These are phyloP conservation scores for Diplocarpon mali DNA, from an alignment of 2,329 filamentous ascomycete genomes.

Conservation along the genomic window DNA sequence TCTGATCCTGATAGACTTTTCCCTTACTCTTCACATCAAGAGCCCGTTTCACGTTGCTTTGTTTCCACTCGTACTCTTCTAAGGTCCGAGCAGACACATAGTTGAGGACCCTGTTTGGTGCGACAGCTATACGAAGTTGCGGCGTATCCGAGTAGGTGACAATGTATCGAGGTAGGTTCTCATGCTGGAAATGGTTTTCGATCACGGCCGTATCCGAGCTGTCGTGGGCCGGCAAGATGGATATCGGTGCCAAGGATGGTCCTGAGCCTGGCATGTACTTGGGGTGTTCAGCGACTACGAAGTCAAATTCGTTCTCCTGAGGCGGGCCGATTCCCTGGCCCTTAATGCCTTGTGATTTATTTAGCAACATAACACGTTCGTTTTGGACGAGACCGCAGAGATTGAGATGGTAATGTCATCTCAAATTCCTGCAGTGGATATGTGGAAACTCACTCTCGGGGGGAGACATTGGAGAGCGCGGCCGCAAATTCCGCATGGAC, in stretches of 20 bases:
- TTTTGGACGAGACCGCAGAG: too few relatives aligned
- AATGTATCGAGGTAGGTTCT: constrained; percentile 25
- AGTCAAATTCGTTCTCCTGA: constrained; percentile 18
- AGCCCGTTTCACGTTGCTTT: constrained; percentile 5
- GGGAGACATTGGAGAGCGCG: too few relatives aligned
- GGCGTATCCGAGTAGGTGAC: constrained; percentile 18
- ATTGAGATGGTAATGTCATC: background rate
- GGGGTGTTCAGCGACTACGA: constrained; percentile 21
- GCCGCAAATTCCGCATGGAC: too few relatives aligned
- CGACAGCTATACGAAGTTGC: constrained; percentile 41
- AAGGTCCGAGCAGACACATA: constrained; percentile 46
- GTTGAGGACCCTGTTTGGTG: constrained; percentile 37
- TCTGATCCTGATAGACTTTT: background rate
- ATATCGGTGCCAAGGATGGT: constrained; percentile 36
- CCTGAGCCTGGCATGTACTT: constrained; percentile 37
- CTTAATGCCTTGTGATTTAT: background rate
- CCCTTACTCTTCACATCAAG: constrained; percentile 6
- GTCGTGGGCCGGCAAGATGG: constrained; percentile 38
- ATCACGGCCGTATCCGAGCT: constrained; percentile 37
- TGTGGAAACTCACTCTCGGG: too few relatives aligned
- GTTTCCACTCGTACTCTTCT: constrained; percentile 45
- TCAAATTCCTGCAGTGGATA: too few relatives aligned
- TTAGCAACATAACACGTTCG: constrained; percentile 1
- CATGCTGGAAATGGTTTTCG: constrained; percentile 39
- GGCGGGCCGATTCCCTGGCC: background rate